Base-by-base conservation (phyloP, 805 yeast genomes). In the Isabelozyma pseudorhagii region DNA sequence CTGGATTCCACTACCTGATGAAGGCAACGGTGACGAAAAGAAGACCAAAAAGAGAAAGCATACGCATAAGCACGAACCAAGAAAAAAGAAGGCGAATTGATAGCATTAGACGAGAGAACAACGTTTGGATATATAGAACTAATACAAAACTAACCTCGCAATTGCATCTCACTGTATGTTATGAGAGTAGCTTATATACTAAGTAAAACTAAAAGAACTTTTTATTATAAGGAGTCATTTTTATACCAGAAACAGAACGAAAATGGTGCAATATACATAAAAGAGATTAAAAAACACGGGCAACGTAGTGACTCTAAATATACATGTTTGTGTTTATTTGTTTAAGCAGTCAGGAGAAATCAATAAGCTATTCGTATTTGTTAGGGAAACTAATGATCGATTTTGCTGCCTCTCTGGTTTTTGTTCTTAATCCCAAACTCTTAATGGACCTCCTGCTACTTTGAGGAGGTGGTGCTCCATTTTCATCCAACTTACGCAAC, bases 321-420 rank as follows among this genome's bases (percentile, higher is more conserved):
- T 21, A 2, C 25, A 21, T 5, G 25, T 21, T 21, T 21, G 17
- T 15, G 1, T 15, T 15, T 15, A 15, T 15, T 15, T 15, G 2
- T 15, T 15, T 15, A 21, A 21, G 25, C 6, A 21, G 25, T 21
- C 25, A 21, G 25, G 25, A 6, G 6, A 21, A 21, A 6, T 21
- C 6, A 4, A 4, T 5, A 21, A 21, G 25, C 48, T 57, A 68
- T 28, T 68, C 72, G 49, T 68, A 68, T 47, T 67, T 67, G 48
- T 69, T 68, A 6, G 75, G 72, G 48, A 66, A 68, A 48, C 75
- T 71, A 36, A 71, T 55, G n/a, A 73, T 63, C 0, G 74, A 68
- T 55, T 68, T 71, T 2, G 75, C 75, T 4, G 68, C 65, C 10
- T 67, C 69, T 40, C 61, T 60, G 3, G 64, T 56, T 43, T 51